A percentile compares a stretch with the other conserved stretches of the same genome.
Evolutionary conservation across 2,329 filamentous ascomycete genomes (phyloP).

Genomic region (Epichloe gansuensis): DNA sequence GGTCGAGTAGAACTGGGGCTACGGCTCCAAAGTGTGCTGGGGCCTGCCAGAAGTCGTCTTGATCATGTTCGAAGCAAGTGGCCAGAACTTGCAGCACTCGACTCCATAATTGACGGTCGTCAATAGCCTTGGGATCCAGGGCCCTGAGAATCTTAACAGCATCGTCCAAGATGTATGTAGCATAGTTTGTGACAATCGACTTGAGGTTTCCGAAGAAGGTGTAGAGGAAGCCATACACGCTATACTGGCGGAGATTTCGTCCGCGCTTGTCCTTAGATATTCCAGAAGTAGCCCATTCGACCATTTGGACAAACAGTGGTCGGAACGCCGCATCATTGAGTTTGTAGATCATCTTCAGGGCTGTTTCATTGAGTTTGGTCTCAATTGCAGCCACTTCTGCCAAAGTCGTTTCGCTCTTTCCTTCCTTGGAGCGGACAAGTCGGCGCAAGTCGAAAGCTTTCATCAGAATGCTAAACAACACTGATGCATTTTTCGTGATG

Average conservation of each 20-base stretch:
- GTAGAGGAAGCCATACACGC: slow-evolving; percentile 69
- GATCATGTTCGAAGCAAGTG: slow-evolving; percentile 74
- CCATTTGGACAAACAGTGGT: slow-evolving; percentile 75
- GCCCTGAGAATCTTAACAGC: slow-evolving; percentile 50
- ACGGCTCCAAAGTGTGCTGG: slow-evolving; percentile 75
- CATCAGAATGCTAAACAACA: slow-evolving; percentile 55
- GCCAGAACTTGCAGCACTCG: slow-evolving; percentile 59
- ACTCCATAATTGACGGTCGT: slow-evolving; percentile 51
- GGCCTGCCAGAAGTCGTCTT: slow-evolving; percentile 92
- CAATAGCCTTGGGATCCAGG: slow-evolving; percentile 33
- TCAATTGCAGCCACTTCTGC: slow-evolving; percentile 50
- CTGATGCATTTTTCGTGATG: slow-evolving; percentile 61
- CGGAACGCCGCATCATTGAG: slow-evolving; percentile 89
- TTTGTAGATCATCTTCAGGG: slow-evolving; percentile 89
- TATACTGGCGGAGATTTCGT: slow-evolving; percentile 52
- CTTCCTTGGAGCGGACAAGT: slow-evolving; percentile 35
- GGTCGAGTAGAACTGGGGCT: slow-evolving; percentile 54
- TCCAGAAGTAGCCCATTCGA: slow-evolving; percentile 62
- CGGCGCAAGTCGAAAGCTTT: slow-evolving; percentile 54
- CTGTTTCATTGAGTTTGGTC: slow-evolving; percentile 51
- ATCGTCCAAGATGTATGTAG: slow-evolving; percentile 70
- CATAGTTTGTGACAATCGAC: slow-evolving; percentile 89
- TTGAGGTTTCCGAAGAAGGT: slow-evolving; percentile 77
- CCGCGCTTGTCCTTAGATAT: slow-evolving; percentile 49
- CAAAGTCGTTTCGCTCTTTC: slow-evolving; percentile 29